Evolutionary conservation across 129 eudicot genomes (phyloP).

Genomic region (Artemisia annua): DNA sequence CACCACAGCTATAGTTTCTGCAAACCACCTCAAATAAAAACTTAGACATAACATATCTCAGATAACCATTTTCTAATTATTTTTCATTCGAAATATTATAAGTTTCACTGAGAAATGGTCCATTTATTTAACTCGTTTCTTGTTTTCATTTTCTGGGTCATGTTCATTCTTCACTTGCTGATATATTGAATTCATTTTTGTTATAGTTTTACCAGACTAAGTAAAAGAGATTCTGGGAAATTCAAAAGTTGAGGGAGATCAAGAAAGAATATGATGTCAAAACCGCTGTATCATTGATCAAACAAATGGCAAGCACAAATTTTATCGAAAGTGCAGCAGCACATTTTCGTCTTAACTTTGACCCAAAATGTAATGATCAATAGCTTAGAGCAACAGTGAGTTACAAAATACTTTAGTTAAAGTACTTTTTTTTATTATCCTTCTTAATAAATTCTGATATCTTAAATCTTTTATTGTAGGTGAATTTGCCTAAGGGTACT

Average conservation of each 20-base stretch:
- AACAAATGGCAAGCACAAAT: slow-evolving; percentile 74
- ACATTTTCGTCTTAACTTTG: slow-evolving; percentile 96
- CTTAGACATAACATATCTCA: neutral
- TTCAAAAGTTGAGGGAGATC: slow-evolving; percentile 80
- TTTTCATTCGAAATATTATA: neutral
- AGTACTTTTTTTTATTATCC: neutral
- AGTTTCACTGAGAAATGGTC: neutral
- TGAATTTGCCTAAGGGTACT: slow-evolving; percentile 91
- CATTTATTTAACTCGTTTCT: neutral
- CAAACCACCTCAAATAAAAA: neutral
- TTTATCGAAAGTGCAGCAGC: slow-evolving; percentile 88
- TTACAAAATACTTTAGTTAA: slow-evolving; percentile 12
- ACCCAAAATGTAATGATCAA: slow-evolving; percentile 94
- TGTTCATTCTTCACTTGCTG: neutral
- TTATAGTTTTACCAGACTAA: slow-evolving; percentile 51
- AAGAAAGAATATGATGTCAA: slow-evolving; percentile 84
- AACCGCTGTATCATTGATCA: slow-evolving; percentile 73
- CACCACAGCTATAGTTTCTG: too few species aligned
- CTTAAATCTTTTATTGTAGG: slow-evolving; percentile 38
- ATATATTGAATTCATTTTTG: neutral
- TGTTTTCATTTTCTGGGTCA: neutral
- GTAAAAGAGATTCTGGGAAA: slow-evolving; percentile 92
- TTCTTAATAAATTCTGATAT: neutral
- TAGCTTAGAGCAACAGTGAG: slow-evolving; percentile 94
- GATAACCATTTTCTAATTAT: neutral